phyloP scores from a whole-genome alignment of 306 rosid species.

The Quercus berberidifolia region DNA sequence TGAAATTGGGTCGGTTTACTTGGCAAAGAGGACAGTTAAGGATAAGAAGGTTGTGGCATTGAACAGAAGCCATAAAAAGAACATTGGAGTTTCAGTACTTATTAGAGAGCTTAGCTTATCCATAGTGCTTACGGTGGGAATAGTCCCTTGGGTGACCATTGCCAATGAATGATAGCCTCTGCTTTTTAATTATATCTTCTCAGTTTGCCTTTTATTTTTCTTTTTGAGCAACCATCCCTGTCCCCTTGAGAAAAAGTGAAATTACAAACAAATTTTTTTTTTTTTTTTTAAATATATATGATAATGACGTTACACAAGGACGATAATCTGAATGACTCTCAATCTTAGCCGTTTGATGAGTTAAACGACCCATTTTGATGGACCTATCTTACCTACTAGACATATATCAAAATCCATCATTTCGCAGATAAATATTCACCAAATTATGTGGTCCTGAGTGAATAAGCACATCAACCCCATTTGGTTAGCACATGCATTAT shows the following conservation, averaged over 20 bases:
- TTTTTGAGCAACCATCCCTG: conserved; percentile 36
- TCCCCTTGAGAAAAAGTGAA: conserved; percentile 17
- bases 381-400: conserved; percentile 42
- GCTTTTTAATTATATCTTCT: conserved; percentile 27
- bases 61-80: conserved; percentile 10
- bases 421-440: conserved; percentile 16
- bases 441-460: conserved; percentile 43
- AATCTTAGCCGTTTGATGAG: conserved; percentile 35
- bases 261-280: neutral
- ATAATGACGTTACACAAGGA: conserved; percentile 37
- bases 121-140: conserved; percentile 47
- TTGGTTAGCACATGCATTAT: conserved; percentile 50
- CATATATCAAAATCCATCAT: conserved; percentile 14
- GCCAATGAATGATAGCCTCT: conserved; percentile 29
- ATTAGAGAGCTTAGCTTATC: conserved; percentile 37
- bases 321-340: conserved; percentile 13
- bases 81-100: conserved; percentile 10
- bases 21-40: neutral
- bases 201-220: conserved; percentile 8
- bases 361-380: conserved; percentile 35
- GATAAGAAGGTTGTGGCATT: conserved; percentile 24
- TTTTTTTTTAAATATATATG: no score
- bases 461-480: conserved; percentile 20
- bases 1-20: conserved; percentile 12
- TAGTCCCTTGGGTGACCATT: conserved; percentile 23